These are phyloP conservation scores for Salvia miltiorrhiza DNA, from an alignment of 257 asterid species.

Conservation along the genomic window DNA sequence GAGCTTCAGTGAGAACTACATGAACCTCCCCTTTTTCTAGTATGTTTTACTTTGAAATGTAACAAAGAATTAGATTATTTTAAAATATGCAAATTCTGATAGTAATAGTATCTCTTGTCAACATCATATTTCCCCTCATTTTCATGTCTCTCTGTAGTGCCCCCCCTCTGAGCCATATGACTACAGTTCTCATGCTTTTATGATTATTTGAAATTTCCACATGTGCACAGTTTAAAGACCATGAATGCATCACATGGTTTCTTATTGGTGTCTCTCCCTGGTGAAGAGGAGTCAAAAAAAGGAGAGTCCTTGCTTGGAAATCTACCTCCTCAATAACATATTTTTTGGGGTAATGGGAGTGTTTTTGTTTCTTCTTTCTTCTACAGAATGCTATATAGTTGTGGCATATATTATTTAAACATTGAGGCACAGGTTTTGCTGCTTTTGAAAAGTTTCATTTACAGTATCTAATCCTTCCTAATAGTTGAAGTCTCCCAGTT, in stretches of 20 bases:
- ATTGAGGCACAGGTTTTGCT: background rate
- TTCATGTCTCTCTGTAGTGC: background rate
- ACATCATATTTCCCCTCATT: background rate
- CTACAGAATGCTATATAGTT: background rate
- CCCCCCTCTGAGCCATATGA: background rate
- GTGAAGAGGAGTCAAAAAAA: background rate
- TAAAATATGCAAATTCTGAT: background rate
- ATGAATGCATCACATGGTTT: background rate
- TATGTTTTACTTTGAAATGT: background rate
- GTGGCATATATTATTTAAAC: background rate
- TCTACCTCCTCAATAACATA: background rate
- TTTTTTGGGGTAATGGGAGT: background rate
- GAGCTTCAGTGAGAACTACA: background rate
- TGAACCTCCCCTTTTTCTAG: background rate
- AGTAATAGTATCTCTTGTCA: background rate
- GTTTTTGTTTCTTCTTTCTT: background rate
- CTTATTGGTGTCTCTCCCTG: background rate
- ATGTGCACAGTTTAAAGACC: background rate
- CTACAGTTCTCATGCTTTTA: background rate
- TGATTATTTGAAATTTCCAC: background rate
- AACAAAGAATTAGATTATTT: background rate
- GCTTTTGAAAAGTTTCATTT: background rate
- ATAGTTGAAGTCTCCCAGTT: background rate
- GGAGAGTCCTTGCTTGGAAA: background rate
- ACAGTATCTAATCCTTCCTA: background rate